A percentile compares a stretch with the other conserved stretches of the same genome.
These are phyloP conservation scores for Ustilago tritici DNA, from an alignment of 1,284 basidiomycete species.

Conservation along the genomic window DNA sequence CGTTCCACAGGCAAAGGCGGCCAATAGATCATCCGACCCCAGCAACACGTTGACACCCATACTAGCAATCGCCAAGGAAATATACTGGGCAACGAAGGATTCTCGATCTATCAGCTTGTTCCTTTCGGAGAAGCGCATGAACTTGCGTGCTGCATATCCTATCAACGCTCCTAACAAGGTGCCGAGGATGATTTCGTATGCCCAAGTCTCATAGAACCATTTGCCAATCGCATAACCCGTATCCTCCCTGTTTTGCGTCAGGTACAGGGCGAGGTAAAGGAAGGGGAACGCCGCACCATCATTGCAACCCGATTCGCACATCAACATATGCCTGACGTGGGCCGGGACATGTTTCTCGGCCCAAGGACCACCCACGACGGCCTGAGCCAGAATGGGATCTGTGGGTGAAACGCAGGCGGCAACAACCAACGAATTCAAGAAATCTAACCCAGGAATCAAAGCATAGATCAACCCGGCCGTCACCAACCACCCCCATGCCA, in stretches of 20 bases:
- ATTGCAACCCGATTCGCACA: constrained; percentile 91
- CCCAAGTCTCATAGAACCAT: constrained; percentile 68
- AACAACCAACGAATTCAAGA: constrained; percentile 70
- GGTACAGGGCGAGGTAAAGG: constrained; percentile 90
- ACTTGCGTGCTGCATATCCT: constrained; percentile 85
- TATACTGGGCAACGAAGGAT: constrained; percentile 89
- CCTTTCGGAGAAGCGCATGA: constrained; percentile 94
- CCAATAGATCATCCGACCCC: constrained; percentile 68
- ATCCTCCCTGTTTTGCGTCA: constrained; percentile 79
- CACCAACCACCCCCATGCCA: constrained; percentile 87
- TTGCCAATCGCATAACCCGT: constrained; percentile 74
- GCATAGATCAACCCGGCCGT: constrained; percentile 74
- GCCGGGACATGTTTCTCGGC: constrained; percentile 98
- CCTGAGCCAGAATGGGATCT: constrained; percentile 78
- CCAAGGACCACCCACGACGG: constrained; percentile 93
- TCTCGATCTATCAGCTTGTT: constrained; percentile 93
- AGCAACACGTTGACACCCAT: constrained; percentile 74
- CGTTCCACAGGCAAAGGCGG: constrained; percentile 93
- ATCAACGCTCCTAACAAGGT: constrained; percentile 82
- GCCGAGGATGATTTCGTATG: constrained; percentile 86
- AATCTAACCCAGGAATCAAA: constrained; percentile 57
- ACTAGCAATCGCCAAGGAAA: constrained; percentile 83
- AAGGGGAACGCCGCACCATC: constrained; percentile 85
- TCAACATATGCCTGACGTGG: constrained; percentile 91
- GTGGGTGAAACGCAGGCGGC: constrained; percentile 96